phyloP scores from a whole-genome alignment of 192 early-diverging fungal species.

The Lunasporangiospora selenospora region DNA sequence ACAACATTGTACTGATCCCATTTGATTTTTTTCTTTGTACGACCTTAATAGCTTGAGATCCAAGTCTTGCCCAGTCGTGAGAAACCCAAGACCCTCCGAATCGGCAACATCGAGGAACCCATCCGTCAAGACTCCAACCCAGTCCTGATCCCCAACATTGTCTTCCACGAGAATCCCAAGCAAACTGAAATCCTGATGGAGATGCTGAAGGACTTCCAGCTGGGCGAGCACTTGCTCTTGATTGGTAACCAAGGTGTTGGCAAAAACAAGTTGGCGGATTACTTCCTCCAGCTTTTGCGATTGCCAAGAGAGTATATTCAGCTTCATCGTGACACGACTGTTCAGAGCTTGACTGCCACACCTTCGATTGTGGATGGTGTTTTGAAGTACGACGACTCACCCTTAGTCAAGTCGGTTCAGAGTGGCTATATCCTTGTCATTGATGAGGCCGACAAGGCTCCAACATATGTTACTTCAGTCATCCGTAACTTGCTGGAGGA shows the following conservation, averaged over 20 bases:
- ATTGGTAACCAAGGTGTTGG: conserved; percentile 86
- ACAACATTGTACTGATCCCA: too few species aligned
- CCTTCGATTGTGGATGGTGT: conserved; percentile 76
- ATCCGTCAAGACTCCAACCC: conserved; percentile 62
- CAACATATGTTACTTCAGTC: conserved; percentile 78
- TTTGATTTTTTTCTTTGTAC: not conserved
- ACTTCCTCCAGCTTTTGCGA: conserved; percentile 73
- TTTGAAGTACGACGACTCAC: conserved; percentile 74
- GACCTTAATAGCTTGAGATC: conserved; percentile 46
- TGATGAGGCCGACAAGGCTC: conserved; percentile 87
- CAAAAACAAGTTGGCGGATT: conserved; percentile 69
- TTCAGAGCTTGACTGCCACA: conserved; percentile 77
- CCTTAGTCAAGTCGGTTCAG: conserved; percentile 61
- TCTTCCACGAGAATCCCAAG: conserved; percentile 79
- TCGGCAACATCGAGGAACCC: conserved; percentile 57
- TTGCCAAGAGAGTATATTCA: conserved; percentile 83
- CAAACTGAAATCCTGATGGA: conserved; percentile 76
- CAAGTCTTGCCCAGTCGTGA: conserved; percentile 57
- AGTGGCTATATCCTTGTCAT: conserved; percentile 73
- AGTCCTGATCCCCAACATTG: conserved; percentile 67
- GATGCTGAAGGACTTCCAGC: conserved; percentile 79
- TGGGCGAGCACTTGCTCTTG: conserved; percentile 81
- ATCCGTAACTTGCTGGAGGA: conserved; percentile 77
- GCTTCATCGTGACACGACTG: conserved; percentile 80
- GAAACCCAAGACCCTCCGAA: conserved; percentile 55